These are phyloP conservation scores for Vachellia pachyceras DNA, from an alignment of 306 rosid species.

Conservation along the genomic window DNA sequence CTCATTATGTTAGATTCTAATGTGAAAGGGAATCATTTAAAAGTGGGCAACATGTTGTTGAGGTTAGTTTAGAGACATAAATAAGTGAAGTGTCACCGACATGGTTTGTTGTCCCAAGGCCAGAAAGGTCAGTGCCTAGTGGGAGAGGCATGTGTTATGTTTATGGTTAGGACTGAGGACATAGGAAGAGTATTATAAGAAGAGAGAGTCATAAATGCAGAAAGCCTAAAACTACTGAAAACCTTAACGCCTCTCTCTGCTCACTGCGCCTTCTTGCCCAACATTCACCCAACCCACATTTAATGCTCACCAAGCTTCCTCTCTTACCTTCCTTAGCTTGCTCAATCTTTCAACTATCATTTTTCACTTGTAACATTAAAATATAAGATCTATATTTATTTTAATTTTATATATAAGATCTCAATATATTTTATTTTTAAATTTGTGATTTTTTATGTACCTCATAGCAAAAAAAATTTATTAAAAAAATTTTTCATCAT, in stretches of 20 bases:
- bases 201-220: not conserved
- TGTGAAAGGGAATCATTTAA: too few relatives aligned
- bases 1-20: too few relatives aligned
- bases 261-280: not conserved
- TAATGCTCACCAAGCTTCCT: not conserved
- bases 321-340: not conserved
- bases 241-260: not conserved
- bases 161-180: not conserved
- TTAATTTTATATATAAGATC: too few relatives aligned
- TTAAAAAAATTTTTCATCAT: too few relatives aligned
- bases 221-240: not conserved
- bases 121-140: not conserved
- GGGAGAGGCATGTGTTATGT: not conserved
- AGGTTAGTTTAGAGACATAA: too few relatives aligned
- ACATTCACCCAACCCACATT: not conserved
- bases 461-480: too few relatives aligned
- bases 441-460: too few relatives aligned
- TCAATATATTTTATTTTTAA: too few relatives aligned
- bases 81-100: too few relatives aligned
- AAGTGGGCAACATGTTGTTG: too few relatives aligned
- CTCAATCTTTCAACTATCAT: not conserved
- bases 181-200: not conserved
- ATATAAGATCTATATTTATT: too few relatives aligned
- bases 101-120: too few relatives aligned
- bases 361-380: not conserved